These are phyloP conservation scores for Udeniomyces megalosporus DNA, from an alignment of 768 basidiomycete species.

Conservation along the genomic window DNA sequence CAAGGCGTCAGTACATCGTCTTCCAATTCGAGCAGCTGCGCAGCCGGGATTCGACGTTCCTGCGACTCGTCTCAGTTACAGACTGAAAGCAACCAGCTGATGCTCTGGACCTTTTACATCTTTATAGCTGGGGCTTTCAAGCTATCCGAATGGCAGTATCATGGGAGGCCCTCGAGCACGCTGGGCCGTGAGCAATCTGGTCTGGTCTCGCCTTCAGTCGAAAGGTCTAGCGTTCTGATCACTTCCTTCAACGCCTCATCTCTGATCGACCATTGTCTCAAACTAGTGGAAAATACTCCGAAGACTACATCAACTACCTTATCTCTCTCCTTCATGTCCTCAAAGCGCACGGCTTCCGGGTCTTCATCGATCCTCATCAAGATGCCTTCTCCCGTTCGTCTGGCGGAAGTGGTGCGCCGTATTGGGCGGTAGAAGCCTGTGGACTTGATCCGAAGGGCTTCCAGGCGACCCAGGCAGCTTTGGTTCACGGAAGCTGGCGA, in stretches of 20 bases:
- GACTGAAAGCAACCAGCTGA: not conserved
- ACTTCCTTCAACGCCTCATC: not conserved
- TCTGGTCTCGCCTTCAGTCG: not conserved
- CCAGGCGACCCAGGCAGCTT: not conserved
- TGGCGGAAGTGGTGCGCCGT: slow-evolving; percentile 1
- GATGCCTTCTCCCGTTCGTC: not conserved
- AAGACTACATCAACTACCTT: slow-evolving; percentile 79
- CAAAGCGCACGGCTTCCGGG: slow-evolving; percentile 75
- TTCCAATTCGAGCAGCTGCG: no score
- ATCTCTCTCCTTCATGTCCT: slow-evolving; percentile 68
- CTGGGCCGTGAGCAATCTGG: slow-evolving; percentile 61
- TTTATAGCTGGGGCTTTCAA: slow-evolving; percentile 71
- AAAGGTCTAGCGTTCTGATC: not conserved
- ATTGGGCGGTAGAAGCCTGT: not conserved
- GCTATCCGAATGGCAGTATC: slow-evolving; percentile 62
- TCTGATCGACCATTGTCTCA: no score
- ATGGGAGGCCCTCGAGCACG: slow-evolving; percentile 89
- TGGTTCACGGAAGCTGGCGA: not conserved
- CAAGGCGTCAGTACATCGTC: slow-evolving; percentile 28
- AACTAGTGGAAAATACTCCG: slow-evolving; percentile 77
- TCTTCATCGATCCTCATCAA: slow-evolving; percentile 8
- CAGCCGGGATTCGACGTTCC: no score
- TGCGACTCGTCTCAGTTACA: not conserved
- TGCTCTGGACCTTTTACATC: not conserved
- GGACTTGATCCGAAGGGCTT: not conserved